Base-by-base conservation (phyloP, 2,329 filamentous ascomycete genomes). In the Fusarium haematococcum region DNA sequence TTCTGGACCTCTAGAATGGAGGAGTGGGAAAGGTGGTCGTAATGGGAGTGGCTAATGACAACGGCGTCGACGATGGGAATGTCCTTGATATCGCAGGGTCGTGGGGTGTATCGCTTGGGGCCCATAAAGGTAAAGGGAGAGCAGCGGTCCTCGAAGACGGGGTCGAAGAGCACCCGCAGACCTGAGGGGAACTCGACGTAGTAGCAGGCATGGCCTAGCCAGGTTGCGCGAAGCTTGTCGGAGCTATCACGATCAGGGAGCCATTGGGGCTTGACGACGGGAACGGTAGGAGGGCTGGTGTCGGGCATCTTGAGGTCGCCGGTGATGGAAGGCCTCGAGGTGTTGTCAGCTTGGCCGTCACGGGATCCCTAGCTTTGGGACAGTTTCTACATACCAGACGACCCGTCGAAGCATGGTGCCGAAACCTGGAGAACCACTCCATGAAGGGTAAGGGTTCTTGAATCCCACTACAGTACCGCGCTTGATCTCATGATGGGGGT, bases 161-260 rank as follows among this genome's bases (percentile, higher is more conserved):
- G 96, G 79, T 98, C 96, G 81, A 98, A 98, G 5, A 98, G 89
- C 5, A 97, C 94, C 64, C 96, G 91, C 63, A 98, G 86, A 1
- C 96, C 96, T 16, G 90, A 89, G 2, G 95, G 95, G 78, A 95
- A 98, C 82, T 98, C 96, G 76, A 97, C 91, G 79, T 94, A 95
- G 85, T 95, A 98, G 85, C 95, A 98, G 5, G 96, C 95, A 82
- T 98, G 96, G 39, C 96, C 96, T 3, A 98, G 91, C 96, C 96
- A 98, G 45, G 96, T 98, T 37, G 95, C 94, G 63, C 95, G 91
- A 27, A 98, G 88, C 45, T 89, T 87, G 20, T 83, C 78, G 14
- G 84, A 84, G 14, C 88, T 89, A 6, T 87, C 83, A 64, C 94
- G 90, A 16, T 85, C 85, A 1, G 90, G 83, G 11, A 94, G 87